A percentile compares a stretch with the other conserved stretches of the same genome.
phyloP scores from a whole-genome alignment of 148 eudicot species.

The Nepenthes gracilis region DNA sequence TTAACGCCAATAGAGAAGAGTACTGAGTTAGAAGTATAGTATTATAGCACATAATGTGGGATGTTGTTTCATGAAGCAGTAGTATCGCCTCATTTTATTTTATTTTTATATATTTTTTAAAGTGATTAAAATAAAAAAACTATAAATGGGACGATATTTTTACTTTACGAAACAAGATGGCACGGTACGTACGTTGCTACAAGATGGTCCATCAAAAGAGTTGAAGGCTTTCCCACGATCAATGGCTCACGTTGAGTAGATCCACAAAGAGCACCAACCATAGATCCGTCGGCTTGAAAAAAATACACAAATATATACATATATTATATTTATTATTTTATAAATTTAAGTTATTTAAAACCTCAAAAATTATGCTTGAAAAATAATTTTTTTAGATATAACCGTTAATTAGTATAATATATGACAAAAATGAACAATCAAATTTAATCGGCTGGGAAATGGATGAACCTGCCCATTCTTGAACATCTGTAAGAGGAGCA shows the following conservation, averaged over 20 bases:
- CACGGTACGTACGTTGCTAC: slow-evolving; percentile 74
- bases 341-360: too few species aligned
- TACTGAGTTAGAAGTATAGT: neutral
- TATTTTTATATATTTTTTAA: neutral
- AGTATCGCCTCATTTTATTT: too few species aligned
- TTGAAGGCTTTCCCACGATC: slow-evolving; percentile 97
- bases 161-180: neutral
- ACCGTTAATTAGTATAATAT: neutral
- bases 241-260: slow-evolving; percentile 81
- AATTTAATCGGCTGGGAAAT: neutral
- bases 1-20: too few species aligned
- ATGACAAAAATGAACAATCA: neutral
- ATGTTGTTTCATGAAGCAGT: too few species aligned
- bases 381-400: neutral
- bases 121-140: neutral
- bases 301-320: neutral
- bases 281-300: slow-evolving; percentile 89
- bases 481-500: slow-evolving; percentile 95
- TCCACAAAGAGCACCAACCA: slow-evolving; percentile 91
- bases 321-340: too few species aligned
- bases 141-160: neutral
- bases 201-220: slow-evolving; percentile 97
- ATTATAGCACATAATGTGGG: too few species aligned
- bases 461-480: slow-evolving; percentile 93
- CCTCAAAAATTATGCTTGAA: neutral